phyloP scores from a whole-genome alignment of 148 eudicot species.

The Selenicereus undatus region DNA sequence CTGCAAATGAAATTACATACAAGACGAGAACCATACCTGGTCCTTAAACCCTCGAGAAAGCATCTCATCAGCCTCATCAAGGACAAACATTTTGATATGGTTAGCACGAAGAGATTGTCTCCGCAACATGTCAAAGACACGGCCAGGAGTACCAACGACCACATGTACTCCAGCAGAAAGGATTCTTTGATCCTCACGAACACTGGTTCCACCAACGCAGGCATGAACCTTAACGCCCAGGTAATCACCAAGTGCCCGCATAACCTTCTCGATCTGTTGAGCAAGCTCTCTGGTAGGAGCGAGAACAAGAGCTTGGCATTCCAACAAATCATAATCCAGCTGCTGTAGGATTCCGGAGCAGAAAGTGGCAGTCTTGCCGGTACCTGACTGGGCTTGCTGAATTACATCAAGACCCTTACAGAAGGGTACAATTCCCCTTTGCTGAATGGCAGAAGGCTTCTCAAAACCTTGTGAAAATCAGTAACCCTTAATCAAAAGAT shows the following conservation, averaged over 20 bases:
- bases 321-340: conserved; percentile 31
- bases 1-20: not conserved
- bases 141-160: conserved; percentile 83
- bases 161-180: conserved; percentile 69
- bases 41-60: conserved; percentile 83
- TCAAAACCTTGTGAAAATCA: conserved; percentile 32
- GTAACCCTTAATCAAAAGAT: not conserved
- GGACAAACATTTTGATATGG: conserved; percentile 63
- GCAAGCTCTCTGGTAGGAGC: conserved; percentile 52
- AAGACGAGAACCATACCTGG: conserved; percentile 36
- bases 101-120: conserved; percentile 63
- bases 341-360: conserved; percentile 42
- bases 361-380: conserved; percentile 42
- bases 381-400: conserved; percentile 45
- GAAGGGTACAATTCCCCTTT: conserved; percentile 43
- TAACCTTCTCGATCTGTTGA: conserved; percentile 46
- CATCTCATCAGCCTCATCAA: conserved; percentile 91
- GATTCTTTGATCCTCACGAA: conserved; percentile 72
- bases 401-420: conserved; percentile 42
- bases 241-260: conserved; percentile 58
- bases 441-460: conserved; percentile 44
- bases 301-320: conserved; percentile 40
- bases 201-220: conserved; percentile 82
- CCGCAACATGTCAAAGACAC: conserved; percentile 74
- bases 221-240: conserved; percentile 79